These are phyloP conservation scores for Fusarium multiceps DNA, from an alignment of 2,329 filamentous ascomycete genomes.

Conservation along the genomic window DNA sequence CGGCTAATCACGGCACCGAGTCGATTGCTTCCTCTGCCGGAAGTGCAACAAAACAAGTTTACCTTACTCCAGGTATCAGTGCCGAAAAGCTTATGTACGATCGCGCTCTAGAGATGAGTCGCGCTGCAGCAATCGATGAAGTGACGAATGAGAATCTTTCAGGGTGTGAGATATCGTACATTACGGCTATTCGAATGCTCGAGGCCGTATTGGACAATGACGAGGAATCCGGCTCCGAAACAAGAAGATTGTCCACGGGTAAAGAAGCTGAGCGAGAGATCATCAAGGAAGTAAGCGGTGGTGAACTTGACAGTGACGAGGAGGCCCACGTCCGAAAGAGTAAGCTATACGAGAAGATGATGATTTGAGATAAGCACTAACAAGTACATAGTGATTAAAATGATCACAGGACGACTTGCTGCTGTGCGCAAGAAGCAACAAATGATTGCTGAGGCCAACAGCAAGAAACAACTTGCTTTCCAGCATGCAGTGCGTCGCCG, in stretches of 20 bases:
- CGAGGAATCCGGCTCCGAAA: constrained; percentile 59
- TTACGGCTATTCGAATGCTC: constrained; percentile 92
- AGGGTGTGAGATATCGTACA: constrained; percentile 92
- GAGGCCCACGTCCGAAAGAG: constrained; percentile 78
- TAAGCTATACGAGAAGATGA: constrained; percentile 56
- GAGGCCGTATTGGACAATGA: constrained; percentile 93
- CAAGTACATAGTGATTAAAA: constrained; percentile 65
- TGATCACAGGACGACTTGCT: constrained; percentile 68
- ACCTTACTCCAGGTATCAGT: constrained; percentile 87
- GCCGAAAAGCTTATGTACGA: constrained; percentile 99
- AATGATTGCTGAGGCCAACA: constrained; percentile 68
- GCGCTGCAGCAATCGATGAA: constrained; percentile 93
- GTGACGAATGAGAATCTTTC: constrained; percentile 88
- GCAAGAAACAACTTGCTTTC: constrained; percentile 59
- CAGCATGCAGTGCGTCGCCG: constrained; percentile 59
- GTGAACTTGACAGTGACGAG: constrained; percentile 73
- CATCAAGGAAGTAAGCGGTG: constrained; percentile 52
- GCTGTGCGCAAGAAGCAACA: constrained; percentile 70
- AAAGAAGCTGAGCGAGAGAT: constrained; percentile 57
- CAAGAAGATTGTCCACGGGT: constrained; percentile 50
- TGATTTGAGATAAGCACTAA: constrained; percentile 37
- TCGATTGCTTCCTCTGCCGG: constrained; percentile 67
- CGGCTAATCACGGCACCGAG: constrained; percentile 76
- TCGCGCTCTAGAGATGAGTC: constrained; percentile 95
- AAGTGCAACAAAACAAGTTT: constrained; percentile 80